These are phyloP conservation scores for Trametes maxima DNA, from an alignment of 768 basidiomycete genomes.

Conservation along the genomic window DNA sequence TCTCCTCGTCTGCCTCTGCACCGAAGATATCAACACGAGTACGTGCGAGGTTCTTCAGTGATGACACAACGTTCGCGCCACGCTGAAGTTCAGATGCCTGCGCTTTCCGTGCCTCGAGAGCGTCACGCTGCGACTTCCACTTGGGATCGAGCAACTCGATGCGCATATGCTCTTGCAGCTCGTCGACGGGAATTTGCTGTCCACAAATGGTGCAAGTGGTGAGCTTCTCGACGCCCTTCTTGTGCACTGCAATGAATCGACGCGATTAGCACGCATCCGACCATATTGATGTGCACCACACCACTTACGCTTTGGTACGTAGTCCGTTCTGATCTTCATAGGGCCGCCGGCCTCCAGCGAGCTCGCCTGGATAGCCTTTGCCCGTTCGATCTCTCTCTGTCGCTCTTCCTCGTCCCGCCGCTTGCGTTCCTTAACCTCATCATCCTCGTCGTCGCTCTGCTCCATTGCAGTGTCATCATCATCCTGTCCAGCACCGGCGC, in stretches of 20 bases:
- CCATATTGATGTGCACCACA: neutral
- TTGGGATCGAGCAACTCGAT: conserved; percentile 96
- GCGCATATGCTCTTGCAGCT: conserved; percentile 96
- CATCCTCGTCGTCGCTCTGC: conserved; percentile 82
- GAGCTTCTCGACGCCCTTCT: conserved; percentile 66
- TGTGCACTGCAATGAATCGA: conserved; percentile 57
- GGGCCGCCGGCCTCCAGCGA: conserved; percentile 70
- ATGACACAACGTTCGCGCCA: conserved; percentile 92
- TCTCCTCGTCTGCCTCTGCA: conserved; percentile 90
- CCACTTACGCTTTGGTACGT: conserved; percentile 86
- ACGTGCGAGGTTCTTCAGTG: conserved; percentile 89
- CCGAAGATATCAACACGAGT: conserved; percentile 99
- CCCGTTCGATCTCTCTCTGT: conserved; percentile 70
- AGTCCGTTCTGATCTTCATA: conserved; percentile 95
- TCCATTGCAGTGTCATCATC: conserved; percentile 77
- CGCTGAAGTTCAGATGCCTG: conserved; percentile 86
- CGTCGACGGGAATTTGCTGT: conserved; percentile 95
- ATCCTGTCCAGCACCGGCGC: conserved; percentile 51
- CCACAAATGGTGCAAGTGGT: conserved; percentile 92
- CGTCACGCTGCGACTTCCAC: conserved; percentile 96
- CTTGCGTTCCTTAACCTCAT: conserved; percentile 56
- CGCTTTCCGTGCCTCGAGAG: conserved; percentile 85
- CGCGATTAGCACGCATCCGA: conserved; percentile 9
- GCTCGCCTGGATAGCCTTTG: conserved; percentile 78
- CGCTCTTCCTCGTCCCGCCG: conserved; percentile 74